phyloP scores from a whole-genome alignment of 2,329 filamentous ascomycete genomes.

The Ophiostoma sp. region DNA sequence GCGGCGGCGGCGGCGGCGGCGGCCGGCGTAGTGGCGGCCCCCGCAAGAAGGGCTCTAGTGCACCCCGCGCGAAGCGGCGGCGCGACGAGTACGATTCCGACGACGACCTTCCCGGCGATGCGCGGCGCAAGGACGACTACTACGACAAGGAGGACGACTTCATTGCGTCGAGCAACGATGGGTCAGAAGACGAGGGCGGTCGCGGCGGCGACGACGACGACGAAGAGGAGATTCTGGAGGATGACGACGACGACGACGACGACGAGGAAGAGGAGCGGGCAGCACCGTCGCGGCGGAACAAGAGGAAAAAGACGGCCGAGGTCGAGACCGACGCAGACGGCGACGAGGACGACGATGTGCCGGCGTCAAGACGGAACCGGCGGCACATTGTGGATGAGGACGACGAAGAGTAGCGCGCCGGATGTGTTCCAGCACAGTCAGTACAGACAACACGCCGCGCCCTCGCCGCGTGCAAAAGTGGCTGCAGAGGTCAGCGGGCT shows the following conservation, averaged over 20 bases:
- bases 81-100: slow-evolving; percentile 69
- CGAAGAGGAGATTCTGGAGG: slow-evolving; percentile 53
- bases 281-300: slow-evolving; percentile 40
- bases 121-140: slow-evolving; percentile 65
- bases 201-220: slow-evolving; percentile 56
- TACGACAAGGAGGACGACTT: slow-evolving; percentile 79
- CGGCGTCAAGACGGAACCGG: slow-evolving; percentile 43
- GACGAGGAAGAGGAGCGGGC: slow-evolving; percentile 58
- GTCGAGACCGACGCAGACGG: slow-evolving; percentile 46
- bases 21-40: slow-evolving; percentile 42
- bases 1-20: slow-evolving; percentile 11
- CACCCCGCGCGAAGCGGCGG: slow-evolving; percentile 50
- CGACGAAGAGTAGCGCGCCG: slow-evolving; percentile 39
- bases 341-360: slow-evolving; percentile 47
- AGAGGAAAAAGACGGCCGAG: slow-evolving; percentile 48
- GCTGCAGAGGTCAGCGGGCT: too few relatives aligned
- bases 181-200: slow-evolving; percentile 43
- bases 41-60: slow-evolving; percentile 39
- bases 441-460: neutral
- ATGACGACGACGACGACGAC: slow-evolving; percentile 43
- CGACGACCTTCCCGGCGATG: slow-evolving; percentile 60
- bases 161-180: slow-evolving; percentile 66
- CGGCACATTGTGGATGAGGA: slow-evolving; percentile 57
- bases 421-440: neutral
- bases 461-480: neutral